Evolutionary conservation across 2,329 filamentous ascomycete genomes (phyloP).

Genomic region (Arthrinium puccinioides): DNA sequence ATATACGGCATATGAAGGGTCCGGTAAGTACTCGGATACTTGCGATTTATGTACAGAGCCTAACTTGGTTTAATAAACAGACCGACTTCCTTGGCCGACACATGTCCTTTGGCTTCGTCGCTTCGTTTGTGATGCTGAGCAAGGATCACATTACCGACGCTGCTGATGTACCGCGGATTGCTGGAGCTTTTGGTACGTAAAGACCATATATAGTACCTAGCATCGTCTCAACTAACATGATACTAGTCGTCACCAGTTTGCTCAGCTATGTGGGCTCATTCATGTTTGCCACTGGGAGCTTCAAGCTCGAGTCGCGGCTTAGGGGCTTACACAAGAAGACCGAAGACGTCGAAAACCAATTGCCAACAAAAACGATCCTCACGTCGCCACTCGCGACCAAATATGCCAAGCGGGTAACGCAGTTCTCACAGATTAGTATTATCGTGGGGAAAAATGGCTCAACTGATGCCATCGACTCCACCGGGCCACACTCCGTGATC

Average conservation of each 20-base stretch:
- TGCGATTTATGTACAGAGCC: background rate
- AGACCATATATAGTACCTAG: background rate
- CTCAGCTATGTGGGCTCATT: slow-evolving; percentile 17
- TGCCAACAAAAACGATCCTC: background rate
- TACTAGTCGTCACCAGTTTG: slow-evolving; percentile 17
- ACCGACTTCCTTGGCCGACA: slow-evolving; percentile 23
- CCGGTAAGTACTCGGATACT: slow-evolving; percentile 13
- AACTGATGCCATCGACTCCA: slow-evolving; percentile 7
- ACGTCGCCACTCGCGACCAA: slow-evolving; percentile 6
- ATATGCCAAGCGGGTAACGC: slow-evolving; percentile 9
- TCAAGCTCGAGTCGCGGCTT: slow-evolving; percentile 14
- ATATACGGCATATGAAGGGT: slow-evolving; percentile 16
- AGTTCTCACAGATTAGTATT: slow-evolving; percentile 9
- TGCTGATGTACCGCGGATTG: slow-evolving; percentile 16
- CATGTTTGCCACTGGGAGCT: slow-evolving; percentile 13
- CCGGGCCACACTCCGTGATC: background rate
- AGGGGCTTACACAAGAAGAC: slow-evolving; percentile 9
- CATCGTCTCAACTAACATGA: slow-evolving; percentile 1
- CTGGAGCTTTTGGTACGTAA: slow-evolving; percentile 18
- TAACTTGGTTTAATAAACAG: slow-evolving; percentile 1
- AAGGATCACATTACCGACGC: slow-evolving; percentile 18
- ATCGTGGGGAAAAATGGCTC: slow-evolving; percentile 10
- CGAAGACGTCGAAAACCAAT: slow-evolving; percentile 14
- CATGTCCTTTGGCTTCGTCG: slow-evolving; percentile 25
- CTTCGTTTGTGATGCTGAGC: slow-evolving; percentile 22